A percentile compares a stretch with the other conserved stretches of the same genome.
Evolutionary conservation across 73 alveolate species (phyloP).

Genomic region (Paramecium octaurelia): DNA sequence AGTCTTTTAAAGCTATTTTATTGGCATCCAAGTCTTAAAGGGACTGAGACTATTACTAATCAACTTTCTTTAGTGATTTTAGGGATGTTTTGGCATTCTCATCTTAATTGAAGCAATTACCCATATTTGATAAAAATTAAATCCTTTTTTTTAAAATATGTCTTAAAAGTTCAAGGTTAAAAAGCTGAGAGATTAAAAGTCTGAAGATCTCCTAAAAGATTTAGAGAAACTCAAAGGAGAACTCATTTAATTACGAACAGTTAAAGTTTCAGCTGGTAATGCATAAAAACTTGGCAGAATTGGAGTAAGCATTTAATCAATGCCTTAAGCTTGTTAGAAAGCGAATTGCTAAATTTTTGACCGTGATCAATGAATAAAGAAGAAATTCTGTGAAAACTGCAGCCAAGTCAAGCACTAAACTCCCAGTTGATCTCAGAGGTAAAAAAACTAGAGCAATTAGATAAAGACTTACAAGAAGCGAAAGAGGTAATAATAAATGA

Average conservation of each 20-base stretch:
- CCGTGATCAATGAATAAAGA: neutral
- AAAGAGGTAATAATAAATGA: neutral
- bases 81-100: neutral
- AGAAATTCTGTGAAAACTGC: neutral
- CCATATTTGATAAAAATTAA: neutral
- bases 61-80: neutral
- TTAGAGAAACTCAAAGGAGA: neutral
- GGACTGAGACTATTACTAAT: neutral
- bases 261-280: constrained; percentile 32
- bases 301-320: neutral
- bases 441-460: constrained; percentile 1
- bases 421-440: constrained; percentile 1
- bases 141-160: constrained; percentile 9
- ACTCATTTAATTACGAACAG: neutral
- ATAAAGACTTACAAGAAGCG: neutral
- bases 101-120: constrained; percentile 1
- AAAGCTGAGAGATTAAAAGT: neutral
- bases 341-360: neutral
- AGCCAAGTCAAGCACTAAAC: neutral
- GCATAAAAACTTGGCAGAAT: constrained; percentile 6
- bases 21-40: neutral
- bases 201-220: neutral
- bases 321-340: neutral
- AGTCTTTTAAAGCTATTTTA: neutral
- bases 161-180: neutral